These are phyloP conservation scores for Tylopilus balloui DNA, from an alignment of 768 basidiomycete species.

Conservation along the genomic window DNA sequence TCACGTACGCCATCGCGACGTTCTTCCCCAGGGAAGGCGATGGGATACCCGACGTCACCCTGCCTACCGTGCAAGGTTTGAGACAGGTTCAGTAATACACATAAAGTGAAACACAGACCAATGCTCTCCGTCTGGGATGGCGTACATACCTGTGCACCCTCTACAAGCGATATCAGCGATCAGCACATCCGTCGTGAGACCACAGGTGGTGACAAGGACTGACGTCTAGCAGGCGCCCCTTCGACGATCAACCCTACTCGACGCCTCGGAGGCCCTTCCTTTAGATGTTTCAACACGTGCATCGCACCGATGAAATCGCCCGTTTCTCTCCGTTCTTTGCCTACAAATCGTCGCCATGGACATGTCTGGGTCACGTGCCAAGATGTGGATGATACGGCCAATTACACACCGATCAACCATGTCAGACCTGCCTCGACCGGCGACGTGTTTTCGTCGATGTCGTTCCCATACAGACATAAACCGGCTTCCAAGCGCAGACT, in stretches of 20 bases:
- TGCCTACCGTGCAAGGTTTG: conserved; percentile 37
- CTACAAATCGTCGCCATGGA: conserved; percentile 34
- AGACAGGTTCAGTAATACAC: conserved; percentile 1
- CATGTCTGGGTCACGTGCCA: not conserved
- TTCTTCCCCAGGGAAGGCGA: conserved; percentile 87
- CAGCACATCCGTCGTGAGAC: not conserved
- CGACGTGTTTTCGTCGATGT: conserved; percentile 80
- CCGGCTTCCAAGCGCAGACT: conserved; percentile 94
- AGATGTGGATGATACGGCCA: not conserved
- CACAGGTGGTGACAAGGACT: conserved; percentile 17
- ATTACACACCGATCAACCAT: conserved; percentile 83
- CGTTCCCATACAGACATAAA: conserved; percentile 94
- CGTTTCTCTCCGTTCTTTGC: conserved; percentile 72
- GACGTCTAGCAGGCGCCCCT: conserved; percentile 82
- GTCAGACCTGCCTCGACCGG: conserved; percentile 88
- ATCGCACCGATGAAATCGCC: conserved; percentile 79
- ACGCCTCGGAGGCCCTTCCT: conserved; percentile 69
- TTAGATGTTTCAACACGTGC: conserved; percentile 67
- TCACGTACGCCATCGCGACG: conserved; percentile 94
- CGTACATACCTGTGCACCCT: conserved; percentile 72
- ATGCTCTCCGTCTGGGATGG: conserved; percentile 52
- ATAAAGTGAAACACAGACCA: conserved; percentile 41
- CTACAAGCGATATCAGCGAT: conserved; percentile 35
- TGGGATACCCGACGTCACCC: conserved; percentile 92
- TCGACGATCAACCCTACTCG: conserved; percentile 82